Evolutionary conservation across 2,329 filamentous ascomycete species (phyloP), one percentile per base, ranked within the genome.

Genomic region (Hymenoscyphus occultus): DNA sequence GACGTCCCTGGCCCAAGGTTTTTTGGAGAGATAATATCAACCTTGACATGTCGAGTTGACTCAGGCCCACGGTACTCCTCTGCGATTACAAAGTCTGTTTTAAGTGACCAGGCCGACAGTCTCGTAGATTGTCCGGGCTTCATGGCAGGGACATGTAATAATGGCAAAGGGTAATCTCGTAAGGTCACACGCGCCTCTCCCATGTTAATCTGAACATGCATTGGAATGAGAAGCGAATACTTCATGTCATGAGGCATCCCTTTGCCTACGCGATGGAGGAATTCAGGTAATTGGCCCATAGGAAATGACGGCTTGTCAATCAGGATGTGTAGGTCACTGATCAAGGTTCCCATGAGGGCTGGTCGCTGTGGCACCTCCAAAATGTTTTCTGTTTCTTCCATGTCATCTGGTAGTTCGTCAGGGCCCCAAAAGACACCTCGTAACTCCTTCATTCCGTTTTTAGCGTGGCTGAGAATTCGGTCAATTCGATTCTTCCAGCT

Each of bases 301-400:
- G 93, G 90, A 75, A 99, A 99, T 0, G 91, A 94, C 0, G 95
- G 95, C 76, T 97, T 97, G 77, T 98, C 95, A 65, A 99, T 83
- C 39, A 87, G 82, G 63, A 99, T 83, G 68, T 94, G 90, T 39
- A 99, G 81, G 75, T 99, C 94, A 66, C 88, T 92, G 70, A 98
- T 87, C 56, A 92, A 80, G 5, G 91, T 83, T 2, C 89, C 85
- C 87, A 96, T 89, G 14, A 99, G 82, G 7, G 91, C 90, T 16
- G 95, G 94, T 35, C 95, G 85, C 69, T 92, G 87, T 3, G 93
- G 93, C 62, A 97, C 89, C 60, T 92, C 89, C 9, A 99, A 83
- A 62, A 99, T 91, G 40, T 86, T 90, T 77, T 99, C 95, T 5
- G 85, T 86, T 69, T 96, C 92, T 64, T 93, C 90, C 42, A 90